Percentiles rank a stretch among this genome's conserved stretches.
These are phyloP conservation scores for Arachnomyces sp. DNA, from an alignment of 2,329 filamentous ascomycete species.

Conservation along the genomic window DNA sequence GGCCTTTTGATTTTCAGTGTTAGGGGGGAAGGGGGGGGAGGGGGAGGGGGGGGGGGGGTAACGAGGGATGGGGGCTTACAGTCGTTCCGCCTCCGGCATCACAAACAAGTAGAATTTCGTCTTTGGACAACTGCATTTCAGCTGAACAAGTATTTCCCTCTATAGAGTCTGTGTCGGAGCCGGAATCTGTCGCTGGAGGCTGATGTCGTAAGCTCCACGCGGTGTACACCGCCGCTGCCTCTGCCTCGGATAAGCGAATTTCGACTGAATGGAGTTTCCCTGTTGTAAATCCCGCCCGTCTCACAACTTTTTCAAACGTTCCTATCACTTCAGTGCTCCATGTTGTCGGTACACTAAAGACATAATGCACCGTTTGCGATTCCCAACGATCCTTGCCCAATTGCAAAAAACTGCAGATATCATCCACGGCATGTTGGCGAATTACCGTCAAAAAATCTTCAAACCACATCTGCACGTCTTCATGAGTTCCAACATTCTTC, in stretches of 20 bases:
- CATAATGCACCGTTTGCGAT: conserved; percentile 6
- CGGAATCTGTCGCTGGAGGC: too few relatives aligned
- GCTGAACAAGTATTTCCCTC: not conserved
- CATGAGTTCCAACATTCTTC: not conserved
- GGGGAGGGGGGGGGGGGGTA: too few relatives aligned
- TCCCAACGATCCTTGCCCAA: conserved; percentile 2
- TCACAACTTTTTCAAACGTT: conserved; percentile 6
- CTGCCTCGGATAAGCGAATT: conserved; percentile 8
- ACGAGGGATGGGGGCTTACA: too few relatives aligned
- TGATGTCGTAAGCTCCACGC: conserved; percentile 2
- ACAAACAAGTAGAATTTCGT: conserved; percentile 7
- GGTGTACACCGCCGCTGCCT: conserved; percentile 8
- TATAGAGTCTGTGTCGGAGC: not conserved
- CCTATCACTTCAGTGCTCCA: conserved; percentile 6
- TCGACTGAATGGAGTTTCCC: conserved; percentile 2
- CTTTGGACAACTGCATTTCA: conserved; percentile 2
- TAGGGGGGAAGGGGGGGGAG: not conserved
- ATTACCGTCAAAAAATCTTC: conserved; percentile 2
- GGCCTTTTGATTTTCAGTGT: not conserved
- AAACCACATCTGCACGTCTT: conserved; percentile 6
- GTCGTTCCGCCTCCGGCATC: conserved; percentile 9
- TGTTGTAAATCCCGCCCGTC: conserved; percentile 1
- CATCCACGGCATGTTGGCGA: conserved; percentile 1
- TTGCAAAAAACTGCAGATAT: too few relatives aligned
- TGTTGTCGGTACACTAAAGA: conserved; percentile 9